Conservation (phyloP, 2,329 filamentous ascomycete genomes). For the Fusarium palustre region DNA sequence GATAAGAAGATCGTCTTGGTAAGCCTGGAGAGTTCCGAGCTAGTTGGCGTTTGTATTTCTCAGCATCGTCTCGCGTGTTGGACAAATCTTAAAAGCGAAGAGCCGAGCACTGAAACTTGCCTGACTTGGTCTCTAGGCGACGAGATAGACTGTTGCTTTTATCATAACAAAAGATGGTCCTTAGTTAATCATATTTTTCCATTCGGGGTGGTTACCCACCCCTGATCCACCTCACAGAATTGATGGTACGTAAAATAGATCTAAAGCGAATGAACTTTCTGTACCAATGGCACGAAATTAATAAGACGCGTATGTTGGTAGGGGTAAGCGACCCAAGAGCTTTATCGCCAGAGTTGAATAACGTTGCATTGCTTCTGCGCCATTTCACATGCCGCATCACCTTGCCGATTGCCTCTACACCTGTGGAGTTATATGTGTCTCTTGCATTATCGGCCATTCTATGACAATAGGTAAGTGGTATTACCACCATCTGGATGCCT, state of each 20-base stretch:
- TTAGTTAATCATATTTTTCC: background rate
- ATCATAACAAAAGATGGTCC: background rate
- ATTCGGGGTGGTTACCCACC: fast-evolving
- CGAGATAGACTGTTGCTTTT: background rate
- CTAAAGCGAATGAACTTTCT: background rate
- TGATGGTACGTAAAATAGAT: background rate
- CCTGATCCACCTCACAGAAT: too few species aligned
- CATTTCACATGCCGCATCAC: too few species aligned
- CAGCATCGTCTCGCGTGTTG: background rate
- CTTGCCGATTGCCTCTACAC: too few species aligned
- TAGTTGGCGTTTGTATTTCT: background rate
- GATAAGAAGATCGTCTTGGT: background rate
- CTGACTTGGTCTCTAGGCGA: background rate
- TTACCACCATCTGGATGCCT: too few species aligned
- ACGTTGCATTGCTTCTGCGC: too few species aligned
- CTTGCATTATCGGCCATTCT: too few species aligned
- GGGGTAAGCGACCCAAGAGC: too few species aligned
- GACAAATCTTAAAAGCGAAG: background rate
- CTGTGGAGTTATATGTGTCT: too few species aligned
- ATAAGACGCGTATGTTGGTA: background rate
- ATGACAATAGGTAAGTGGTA: too few species aligned
- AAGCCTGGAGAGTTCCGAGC: background rate
- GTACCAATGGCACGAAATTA: background rate
- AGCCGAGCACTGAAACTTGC: background rate
- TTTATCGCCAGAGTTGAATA: too few species aligned